These are phyloP conservation scores for Acidiella bohemica DNA, from an alignment of 495 filamentous ascomycete genomes.

Conservation along the genomic window DNA sequence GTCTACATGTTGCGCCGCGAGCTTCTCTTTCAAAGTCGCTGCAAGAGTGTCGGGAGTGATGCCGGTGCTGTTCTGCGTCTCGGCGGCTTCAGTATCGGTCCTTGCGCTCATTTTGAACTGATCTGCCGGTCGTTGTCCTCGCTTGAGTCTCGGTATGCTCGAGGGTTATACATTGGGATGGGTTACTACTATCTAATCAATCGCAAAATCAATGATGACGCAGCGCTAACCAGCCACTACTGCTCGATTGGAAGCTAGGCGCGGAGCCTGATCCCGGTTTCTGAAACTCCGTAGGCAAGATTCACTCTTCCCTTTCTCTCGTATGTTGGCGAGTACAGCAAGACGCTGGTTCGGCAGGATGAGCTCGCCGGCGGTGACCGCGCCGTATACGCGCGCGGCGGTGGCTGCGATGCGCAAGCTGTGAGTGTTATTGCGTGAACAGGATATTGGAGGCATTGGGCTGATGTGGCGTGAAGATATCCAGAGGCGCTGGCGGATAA, in stretches of 20 bases:
- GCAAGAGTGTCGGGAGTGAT: constrained; percentile 59
- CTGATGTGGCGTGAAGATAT: constrained; percentile 42
- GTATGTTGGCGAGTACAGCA: constrained; percentile 19
- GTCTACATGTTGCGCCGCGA: constrained; percentile 75
- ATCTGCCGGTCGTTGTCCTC: too few species aligned
- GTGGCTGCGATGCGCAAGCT: constrained; percentile 68
- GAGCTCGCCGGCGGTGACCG: constrained; percentile 29
- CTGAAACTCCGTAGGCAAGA: too few species aligned
- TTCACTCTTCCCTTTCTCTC: too few species aligned
- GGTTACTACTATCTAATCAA: too few species aligned
- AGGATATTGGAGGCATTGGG: not conserved
- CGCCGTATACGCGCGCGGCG: constrained; percentile 63
- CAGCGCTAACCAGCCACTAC: too few species aligned
- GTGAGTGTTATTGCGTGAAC: constrained; percentile 39
- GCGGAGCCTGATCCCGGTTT: too few species aligned
- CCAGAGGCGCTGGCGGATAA: constrained; percentile 79
- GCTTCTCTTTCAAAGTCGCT: constrained; percentile 52
- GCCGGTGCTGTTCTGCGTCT: constrained; percentile 32
- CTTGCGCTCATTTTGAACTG: constrained; percentile 21
- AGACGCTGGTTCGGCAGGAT: constrained; percentile 21
- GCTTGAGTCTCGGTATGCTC: too few species aligned
- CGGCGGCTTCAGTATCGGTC: constrained; percentile 35
- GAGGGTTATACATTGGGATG: too few species aligned
- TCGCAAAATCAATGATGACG: too few species aligned
- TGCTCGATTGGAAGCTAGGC: too few species aligned